phyloP scores from a whole-genome alignment of 1,139 yeast species.

The Taphrina flavorubra region DNA sequence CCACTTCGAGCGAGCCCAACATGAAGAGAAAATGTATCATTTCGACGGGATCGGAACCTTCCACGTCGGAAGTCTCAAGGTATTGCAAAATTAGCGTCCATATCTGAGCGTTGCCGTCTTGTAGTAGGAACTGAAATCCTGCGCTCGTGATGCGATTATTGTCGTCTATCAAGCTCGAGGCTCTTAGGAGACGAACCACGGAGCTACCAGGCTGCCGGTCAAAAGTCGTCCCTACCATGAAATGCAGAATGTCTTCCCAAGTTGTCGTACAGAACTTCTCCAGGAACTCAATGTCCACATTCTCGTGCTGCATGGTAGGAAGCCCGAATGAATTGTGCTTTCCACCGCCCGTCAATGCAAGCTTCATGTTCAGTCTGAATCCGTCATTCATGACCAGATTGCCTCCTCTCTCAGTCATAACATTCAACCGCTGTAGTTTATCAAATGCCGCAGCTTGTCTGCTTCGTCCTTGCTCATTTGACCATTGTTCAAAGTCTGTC shows the following conservation, averaged over 20 bases:
- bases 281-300: slow-evolving; percentile 67
- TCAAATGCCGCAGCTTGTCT: slow-evolving; percentile 70
- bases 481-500: slow-evolving; percentile 75
- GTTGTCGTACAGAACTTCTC: slow-evolving; percentile 81
- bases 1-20: slow-evolving; percentile 89
- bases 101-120: slow-evolving; percentile 90
- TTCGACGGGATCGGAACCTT: slow-evolving; percentile 95
- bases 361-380: slow-evolving; percentile 75
- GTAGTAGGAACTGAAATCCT: slow-evolving; percentile 91
- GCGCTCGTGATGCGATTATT: slow-evolving; percentile 77
- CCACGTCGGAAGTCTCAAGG: slow-evolving; percentile 77
- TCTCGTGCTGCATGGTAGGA: slow-evolving; percentile 59
- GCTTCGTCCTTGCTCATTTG: slow-evolving; percentile 61
- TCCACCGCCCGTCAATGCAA: slow-evolving; percentile 81
- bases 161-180: slow-evolving; percentile 83
- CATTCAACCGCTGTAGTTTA: slow-evolving; percentile 74
- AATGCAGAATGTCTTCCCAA: slow-evolving; percentile 96
- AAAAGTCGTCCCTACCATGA: slow-evolving; percentile 84
- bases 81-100: slow-evolving; percentile 92
- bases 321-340: slow-evolving; percentile 62
- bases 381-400: slow-evolving; percentile 70
- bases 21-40: slow-evolving; percentile 90
- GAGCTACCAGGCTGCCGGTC: slow-evolving; percentile 57
- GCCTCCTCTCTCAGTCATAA: slow-evolving; percentile 45
- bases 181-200: slow-evolving; percentile 55